Evolutionary conservation across 208 protist genomes (phyloP).

Genomic region (Acanthamoeba castellanii): DNA sequence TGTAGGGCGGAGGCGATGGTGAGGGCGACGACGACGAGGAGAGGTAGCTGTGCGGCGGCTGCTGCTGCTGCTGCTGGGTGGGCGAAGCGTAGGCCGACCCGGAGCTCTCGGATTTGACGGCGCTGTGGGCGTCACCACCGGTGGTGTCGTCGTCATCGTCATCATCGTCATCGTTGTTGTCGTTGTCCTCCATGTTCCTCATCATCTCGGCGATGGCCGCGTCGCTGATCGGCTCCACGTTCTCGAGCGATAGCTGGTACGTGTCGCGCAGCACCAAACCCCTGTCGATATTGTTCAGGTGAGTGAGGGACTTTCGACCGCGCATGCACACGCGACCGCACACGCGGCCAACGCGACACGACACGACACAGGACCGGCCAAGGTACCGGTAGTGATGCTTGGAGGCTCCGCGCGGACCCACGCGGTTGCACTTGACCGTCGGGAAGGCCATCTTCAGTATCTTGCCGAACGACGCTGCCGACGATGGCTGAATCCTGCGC

Average conservation of each 20-base stretch:
- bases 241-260: not conserved
- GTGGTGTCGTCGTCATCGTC: not conserved
- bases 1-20: not conserved
- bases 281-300: not conserved
- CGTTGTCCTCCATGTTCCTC: not conserved
- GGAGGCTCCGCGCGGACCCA: not conserved
- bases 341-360: too few relatives aligned
- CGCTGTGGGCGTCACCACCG: not conserved
- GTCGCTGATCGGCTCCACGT: slow-evolving; percentile 16
- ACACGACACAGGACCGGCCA: not conserved
- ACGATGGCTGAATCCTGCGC: slow-evolving; percentile 8
- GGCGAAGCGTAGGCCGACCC: not conserved
- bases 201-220: not conserved
- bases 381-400: slow-evolving; percentile 42
- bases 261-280: not conserved
- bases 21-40: not conserved
- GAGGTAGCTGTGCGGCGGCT: not conserved
- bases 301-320: too few relatives aligned
- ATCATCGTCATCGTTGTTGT: not conserved
- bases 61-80: not conserved
- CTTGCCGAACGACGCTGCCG: slow-evolving; percentile 26
- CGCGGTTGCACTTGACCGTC: slow-evolving; percentile 29
- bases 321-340: too few relatives aligned
- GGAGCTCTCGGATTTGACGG: not conserved
- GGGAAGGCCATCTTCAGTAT: slow-evolving; percentile 47